A percentile compares a stretch with the other conserved stretches of the same genome.
Evolutionary conservation across 495 filamentous ascomycete genomes (phyloP).

Genomic region (Xylaria castorea): DNA sequence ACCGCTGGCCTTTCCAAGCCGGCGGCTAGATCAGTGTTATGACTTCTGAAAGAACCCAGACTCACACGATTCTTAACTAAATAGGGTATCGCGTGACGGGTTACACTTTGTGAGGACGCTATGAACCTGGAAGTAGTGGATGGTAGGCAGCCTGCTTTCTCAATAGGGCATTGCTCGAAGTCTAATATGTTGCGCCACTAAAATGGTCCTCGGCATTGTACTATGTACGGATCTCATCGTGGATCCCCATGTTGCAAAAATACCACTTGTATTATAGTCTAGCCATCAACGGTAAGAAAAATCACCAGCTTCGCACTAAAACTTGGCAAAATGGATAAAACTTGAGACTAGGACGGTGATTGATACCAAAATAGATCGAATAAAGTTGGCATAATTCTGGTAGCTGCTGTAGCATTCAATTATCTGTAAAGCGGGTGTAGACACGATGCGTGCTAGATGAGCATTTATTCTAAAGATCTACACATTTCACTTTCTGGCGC

Average conservation of each 20-base stretch:
- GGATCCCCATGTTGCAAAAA: conserved; percentile 1
- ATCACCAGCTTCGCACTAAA: neutral
- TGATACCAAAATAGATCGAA: conserved; percentile 16
- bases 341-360: neutral
- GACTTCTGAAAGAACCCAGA: neutral
- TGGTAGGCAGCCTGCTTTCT: neutral
- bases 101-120: neutral
- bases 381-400: conserved; percentile 4
- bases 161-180: neutral
- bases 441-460: too few species aligned
- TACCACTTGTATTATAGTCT: neutral
- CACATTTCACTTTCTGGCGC: neutral
- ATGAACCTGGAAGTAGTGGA: neutral
- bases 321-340: conserved; percentile 3
- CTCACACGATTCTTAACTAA: neutral
- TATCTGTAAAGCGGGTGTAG: neutral
- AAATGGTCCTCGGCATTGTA: neutral
- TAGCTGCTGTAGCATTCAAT: neutral
- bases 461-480: neutral
- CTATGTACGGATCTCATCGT: conserved; percentile 3
- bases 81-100: neutral
- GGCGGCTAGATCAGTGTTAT: neutral
- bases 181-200: neutral
- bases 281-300: conserved; percentile 1
- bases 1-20: neutral